These are phyloP conservation scores for Platanthera guangdongensis DNA, from an alignment of 106 monocot genomes.

Conservation along the genomic window DNA sequence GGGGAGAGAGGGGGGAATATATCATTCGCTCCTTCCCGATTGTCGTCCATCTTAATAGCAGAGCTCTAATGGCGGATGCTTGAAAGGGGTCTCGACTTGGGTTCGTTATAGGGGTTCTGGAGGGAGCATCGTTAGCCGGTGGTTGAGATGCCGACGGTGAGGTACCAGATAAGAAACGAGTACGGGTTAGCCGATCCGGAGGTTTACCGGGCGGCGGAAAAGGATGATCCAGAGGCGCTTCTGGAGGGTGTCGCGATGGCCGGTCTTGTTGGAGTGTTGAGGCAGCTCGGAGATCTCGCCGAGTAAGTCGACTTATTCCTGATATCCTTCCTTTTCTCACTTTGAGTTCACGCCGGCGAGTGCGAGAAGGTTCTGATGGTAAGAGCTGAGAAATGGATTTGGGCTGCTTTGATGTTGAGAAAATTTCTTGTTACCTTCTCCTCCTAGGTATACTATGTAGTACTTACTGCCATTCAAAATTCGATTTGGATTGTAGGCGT, in stretches of 20 bases:
- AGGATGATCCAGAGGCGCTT: constrained; percentile 87
- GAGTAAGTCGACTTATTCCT: constrained; percentile 39
- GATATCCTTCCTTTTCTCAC: background rate
- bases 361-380: background rate
- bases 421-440: background rate
- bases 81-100: background rate
- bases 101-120: background rate
- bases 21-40: background rate
- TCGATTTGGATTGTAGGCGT: background rate
- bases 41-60: constrained; percentile 5
- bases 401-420: background rate
- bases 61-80: constrained; percentile 25
- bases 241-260: constrained; percentile 99
- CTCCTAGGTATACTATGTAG: background rate
- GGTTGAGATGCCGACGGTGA: constrained; percentile 57
- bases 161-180: constrained; percentile 83
- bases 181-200: constrained; percentile 86
- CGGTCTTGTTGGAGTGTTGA: constrained; percentile 84
- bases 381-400: background rate
- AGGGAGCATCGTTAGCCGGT: background rate
- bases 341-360: background rate
- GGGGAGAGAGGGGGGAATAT: background rate
- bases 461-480: background rate
- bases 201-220: constrained; percentile 62
- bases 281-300: constrained; percentile 97